Percentiles rank a stretch among this genome's conserved stretches.
These are phyloP conservation scores for Abrus pulchellus DNA, from an alignment of 306 rosid genomes.

Conservation along the genomic window DNA sequence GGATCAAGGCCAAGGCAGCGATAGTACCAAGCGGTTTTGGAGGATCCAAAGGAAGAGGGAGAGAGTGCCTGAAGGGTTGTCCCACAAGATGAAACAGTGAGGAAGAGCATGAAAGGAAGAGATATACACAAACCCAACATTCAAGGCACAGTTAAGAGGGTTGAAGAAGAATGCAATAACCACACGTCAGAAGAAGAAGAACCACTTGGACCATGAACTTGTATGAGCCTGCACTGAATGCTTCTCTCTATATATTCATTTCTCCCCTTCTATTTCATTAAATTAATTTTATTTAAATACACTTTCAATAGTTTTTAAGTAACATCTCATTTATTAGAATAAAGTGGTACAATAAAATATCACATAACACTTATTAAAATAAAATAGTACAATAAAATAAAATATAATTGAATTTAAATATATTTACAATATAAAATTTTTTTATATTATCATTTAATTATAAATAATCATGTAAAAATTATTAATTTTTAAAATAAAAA, in stretches of 20 bases:
- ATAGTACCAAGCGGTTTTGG: slow-evolving; percentile 49
- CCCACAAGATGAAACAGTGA: slow-evolving; percentile 30
- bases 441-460: too few relatives aligned
- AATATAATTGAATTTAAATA: too few relatives aligned
- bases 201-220: background rate
- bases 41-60: slow-evolving; percentile 46
- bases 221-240: slow-evolving; percentile 3
- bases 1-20: slow-evolving; percentile 57
- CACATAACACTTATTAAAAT: too few relatives aligned
- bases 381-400: too few relatives aligned
- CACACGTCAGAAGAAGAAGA: slow-evolving; percentile 3
- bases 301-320: too few relatives aligned
- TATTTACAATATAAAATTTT: too few relatives aligned
- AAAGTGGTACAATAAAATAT: too few relatives aligned
- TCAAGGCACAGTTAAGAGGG: slow-evolving; percentile 33
- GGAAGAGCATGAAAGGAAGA: slow-evolving; percentile 51
- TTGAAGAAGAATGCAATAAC: slow-evolving; percentile 24
- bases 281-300: too few relatives aligned
- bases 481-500: too few relatives aligned
- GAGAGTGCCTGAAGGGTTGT: slow-evolving; percentile 32
- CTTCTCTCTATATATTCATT: slow-evolving; percentile 14
- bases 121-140: slow-evolving; percentile 37
- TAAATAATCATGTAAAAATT: too few relatives aligned
- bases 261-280: background rate
- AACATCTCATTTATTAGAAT: too few relatives aligned